Base-by-base conservation (phyloP, 2,329 filamentous ascomycete genomes). In the Cercospora janseana region DNA sequence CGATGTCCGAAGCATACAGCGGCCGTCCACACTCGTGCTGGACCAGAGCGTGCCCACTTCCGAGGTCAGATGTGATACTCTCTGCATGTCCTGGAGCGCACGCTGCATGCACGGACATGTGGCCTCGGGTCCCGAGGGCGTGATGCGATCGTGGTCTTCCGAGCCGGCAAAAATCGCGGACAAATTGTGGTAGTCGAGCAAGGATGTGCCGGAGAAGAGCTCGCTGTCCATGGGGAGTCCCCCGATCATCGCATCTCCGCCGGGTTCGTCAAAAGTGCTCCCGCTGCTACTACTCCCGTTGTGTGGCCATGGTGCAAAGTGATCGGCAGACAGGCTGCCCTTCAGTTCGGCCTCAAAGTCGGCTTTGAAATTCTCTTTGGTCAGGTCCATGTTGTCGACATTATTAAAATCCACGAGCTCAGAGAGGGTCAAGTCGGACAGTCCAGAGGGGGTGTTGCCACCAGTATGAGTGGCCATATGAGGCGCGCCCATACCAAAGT, bases 41-140 rank as follows among this genome's bases (percentile, higher is more conserved):
- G 34, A 37, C 34, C 34, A 37, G 15, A 37, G n/a, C n/a, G 34
- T 37, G 34, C 34, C 16, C 34, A 13, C 34, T n/a, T n/a, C n/a
- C n/a, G n/a, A n/a, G n/a, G n/a, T n/a, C n/a, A n/a, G n/a, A 10
- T 37, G 3, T 21, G 34, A n/a, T n/a, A 37, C 34, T 6, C 23
- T 37, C 16, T 37, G 34, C 34, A 37, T 37, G 34, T 37, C 34
- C 34, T 37, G 15, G 16, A 37, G 34, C 20, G 34, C 34, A n/a
- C 34, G 34, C 34, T 37, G 34, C 34, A 37, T 37, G 18, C 34
- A 37, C 18, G 23, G 3, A 20, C 34, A 37, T 12, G 34, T 16
- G 3, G 18, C 16, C n/a, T 21, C 18, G 16, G 34, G 4, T 6
- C 4, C 34, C 7, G 16, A 10, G 13, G 12, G 15, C 34, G 34